These are phyloP conservation scores for Xylariaceae sp. DNA, from an alignment of 2,329 filamentous ascomycete genomes.

Conservation along the genomic window DNA sequence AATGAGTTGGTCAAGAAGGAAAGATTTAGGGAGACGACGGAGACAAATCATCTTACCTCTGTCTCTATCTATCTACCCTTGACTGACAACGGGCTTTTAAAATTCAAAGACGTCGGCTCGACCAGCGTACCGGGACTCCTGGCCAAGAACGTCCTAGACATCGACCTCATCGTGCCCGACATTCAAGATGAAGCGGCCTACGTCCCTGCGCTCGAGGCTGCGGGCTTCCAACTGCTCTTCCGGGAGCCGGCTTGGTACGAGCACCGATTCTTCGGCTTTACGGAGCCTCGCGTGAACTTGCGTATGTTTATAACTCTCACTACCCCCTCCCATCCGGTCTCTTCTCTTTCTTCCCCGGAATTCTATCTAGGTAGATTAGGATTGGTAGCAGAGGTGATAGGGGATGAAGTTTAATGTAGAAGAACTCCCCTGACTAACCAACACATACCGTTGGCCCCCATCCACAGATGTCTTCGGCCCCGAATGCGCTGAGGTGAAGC, in stretches of 20 bases:
- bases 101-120: slow-evolving; percentile 10
- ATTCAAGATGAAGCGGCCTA: slow-evolving; percentile 11
- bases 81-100: too few relatives aligned
- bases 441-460: too few relatives aligned
- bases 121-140: slow-evolving; percentile 15
- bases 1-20: not conserved
- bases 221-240: slow-evolving; percentile 11
- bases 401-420: too few relatives aligned
- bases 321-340: too few relatives aligned
- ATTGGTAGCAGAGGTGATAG: too few relatives aligned
- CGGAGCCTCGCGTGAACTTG: slow-evolving; percentile 11
- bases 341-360: too few relatives aligned
- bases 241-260: slow-evolving; percentile 15
- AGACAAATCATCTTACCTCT: too few relatives aligned
- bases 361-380: too few relatives aligned
- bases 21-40: too few relatives aligned
- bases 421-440: too few relatives aligned
- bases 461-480: slow-evolving; percentile 12
- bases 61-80: too few relatives aligned
- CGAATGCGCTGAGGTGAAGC: slow-evolving; percentile 8
- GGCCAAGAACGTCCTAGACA: slow-evolving; percentile 15
- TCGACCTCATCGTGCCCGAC: slow-evolving; percentile 14
- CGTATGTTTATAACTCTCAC: not conserved
- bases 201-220: slow-evolving; percentile 12
- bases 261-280: slow-evolving; percentile 14